Evolutionary conservation across 2,329 filamentous ascomycete genomes (phyloP), one percentile per base, ranked within the genome.

Genomic region (Cladosporium sp.): DNA sequence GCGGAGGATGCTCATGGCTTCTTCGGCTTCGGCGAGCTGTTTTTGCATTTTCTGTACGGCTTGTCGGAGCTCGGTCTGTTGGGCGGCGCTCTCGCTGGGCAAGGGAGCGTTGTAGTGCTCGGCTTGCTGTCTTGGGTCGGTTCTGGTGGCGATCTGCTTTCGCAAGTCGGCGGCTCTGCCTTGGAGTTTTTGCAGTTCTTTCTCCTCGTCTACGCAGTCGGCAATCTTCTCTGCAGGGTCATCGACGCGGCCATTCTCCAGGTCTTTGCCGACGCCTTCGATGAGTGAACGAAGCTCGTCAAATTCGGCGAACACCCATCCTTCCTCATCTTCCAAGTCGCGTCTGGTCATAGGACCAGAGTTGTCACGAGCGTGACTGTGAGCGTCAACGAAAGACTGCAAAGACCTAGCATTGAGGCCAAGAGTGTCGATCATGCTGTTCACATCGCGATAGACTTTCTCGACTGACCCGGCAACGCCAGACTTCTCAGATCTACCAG

Each of bases 391-490:
- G 59, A 79, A 84, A 0, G 76, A 72, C 16, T 74, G 68, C 36
- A 85, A 60, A 7, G 77, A 82, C 13, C 92, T 79, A 5, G 87
- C 82, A 64, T 97, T 97, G 43, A 96, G 78, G 8, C 92, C 92
- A 35, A 97, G 73, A 0, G 88, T 92, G 60, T 96, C 89, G 38
- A 98, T 84, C 93, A 97, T 98, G 11, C 87, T 87, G 67, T 93
- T 92, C 64, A 92, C 87, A 60, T 92, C 88, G 38, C 85, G 79
- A 65, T 88, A 93, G 45, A 78, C 62, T 45, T 69, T 69, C 59
- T 78, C 73, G 50, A 78, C 74, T 57, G 76, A 68, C 20, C 70
- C 73, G 22, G 70, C 66, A 49, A 72, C 53, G 51, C 73, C 75
- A 27, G 65, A 60, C 53, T 70, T 75, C 19, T 59, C 65, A 6